Percentiles rank a stretch among this genome's conserved stretches.
phyloP scores from a whole-genome alignment of 257 asterid genomes.

The Solanum sejunctum region DNA sequence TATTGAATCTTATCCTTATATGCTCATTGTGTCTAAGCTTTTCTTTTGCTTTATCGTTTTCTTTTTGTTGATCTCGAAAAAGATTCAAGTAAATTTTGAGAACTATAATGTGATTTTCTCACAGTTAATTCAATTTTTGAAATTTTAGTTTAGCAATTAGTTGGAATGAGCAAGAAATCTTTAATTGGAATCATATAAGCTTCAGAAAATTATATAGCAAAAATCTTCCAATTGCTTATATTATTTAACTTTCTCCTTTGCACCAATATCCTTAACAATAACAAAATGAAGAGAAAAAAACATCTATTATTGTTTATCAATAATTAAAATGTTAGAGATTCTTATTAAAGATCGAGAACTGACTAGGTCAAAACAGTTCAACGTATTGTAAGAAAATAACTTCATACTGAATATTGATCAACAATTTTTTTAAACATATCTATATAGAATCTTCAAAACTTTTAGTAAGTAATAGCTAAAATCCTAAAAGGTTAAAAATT shows the following conservation, averaged over 20 bases:
- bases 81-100: neutral
- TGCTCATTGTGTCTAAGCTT: neutral
- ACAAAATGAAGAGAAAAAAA: neutral
- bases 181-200: neutral
- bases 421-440: neutral
- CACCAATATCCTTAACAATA: neutral
- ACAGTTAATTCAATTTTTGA: neutral
- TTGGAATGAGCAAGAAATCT: neutral
- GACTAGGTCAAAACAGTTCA: conserved; percentile 8
- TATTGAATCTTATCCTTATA: neutral
- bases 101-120: neutral
- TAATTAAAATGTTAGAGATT: neutral
- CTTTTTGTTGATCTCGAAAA: neutral
- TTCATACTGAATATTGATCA: neutral
- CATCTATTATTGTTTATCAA: neutral
- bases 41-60: no score
- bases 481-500: neutral
- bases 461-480: neutral
- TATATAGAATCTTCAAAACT: neutral
- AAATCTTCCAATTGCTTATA: conserved; percentile 12
- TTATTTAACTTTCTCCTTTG: conserved; percentile 29
- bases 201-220: conserved; percentile 14
- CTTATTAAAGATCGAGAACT: neutral
- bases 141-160: neutral
- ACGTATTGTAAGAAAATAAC: neutral